Evolutionary conservation across 371 early-diverging fungal genomes (phyloP), one percentile per base, ranked within the genome.

Genomic region (Haplosporangium sp.): DNA sequence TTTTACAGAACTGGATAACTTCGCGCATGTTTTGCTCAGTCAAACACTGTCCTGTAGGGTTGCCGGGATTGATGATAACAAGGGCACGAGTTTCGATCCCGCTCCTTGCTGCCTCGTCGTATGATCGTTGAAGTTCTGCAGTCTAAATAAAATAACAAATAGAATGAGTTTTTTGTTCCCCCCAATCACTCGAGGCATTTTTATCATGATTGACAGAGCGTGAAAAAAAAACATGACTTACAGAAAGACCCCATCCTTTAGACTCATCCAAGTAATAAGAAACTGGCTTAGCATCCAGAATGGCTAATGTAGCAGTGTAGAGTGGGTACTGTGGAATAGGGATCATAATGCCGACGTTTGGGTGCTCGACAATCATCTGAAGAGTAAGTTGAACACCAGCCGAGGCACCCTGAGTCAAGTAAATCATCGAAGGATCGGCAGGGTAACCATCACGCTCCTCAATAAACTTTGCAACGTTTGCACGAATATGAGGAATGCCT

Each of bases 271-370:
- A 85, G 66, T 94, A 96, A 84, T 99, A 99, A 1, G 93, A 96
- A 5, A 98, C 97, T 35, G 94, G 91, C 4, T 88, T 85, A 4
- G 95, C 98, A 74, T 93, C 87, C 65, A 92, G 89, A 35, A 96
- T 85, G 0, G 96, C 86, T 39, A 98, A 87, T 0, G 95, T 92
- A n/a, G 98, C 99, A n/a, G 97, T 94, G 85, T 99, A 99, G 38
- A 99, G 91, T 19, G 99, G 99, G 74, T 99, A 99, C 82, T 99
- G 99, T 19, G 99, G 99, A 63, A 98, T 97, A 19, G 99, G 99
- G 70, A 98, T 97, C 96, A 98, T 94, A 76, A 98, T 89, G 40
- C 98, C 98, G 19, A 96, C 94, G 44, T 93, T 88, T 40, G 84
- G 67, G 77, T 94, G 84, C 56, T 93, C 81, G 4, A 96, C 94